These are phyloP conservation scores for Xylariaceae sp. DNA, from an alignment of 2,329 filamentous ascomycete genomes.

Conservation along the genomic window DNA sequence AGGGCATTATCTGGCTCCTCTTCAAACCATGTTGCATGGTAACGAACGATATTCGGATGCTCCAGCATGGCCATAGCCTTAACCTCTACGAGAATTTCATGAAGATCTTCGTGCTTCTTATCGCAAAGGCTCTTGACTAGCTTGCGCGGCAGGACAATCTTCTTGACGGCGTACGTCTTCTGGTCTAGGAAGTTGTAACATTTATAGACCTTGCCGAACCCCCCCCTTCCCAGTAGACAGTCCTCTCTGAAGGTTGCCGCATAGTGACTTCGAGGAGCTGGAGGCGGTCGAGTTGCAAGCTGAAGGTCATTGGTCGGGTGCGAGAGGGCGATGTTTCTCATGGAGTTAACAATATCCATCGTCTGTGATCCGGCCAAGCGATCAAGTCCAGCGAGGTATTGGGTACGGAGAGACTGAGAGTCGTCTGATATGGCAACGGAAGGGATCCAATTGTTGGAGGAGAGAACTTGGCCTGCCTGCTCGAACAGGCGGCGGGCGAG, in stretches of 20 bases:
- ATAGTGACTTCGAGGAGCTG: slow-evolving; percentile 25
- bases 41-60: slow-evolving; percentile 32
- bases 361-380: slow-evolving; percentile 19
- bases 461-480: slow-evolving; percentile 24
- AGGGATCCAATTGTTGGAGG: slow-evolving; percentile 22
- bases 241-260: slow-evolving; percentile 27
- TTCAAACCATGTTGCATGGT: slow-evolving; percentile 32
- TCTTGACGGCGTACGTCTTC: slow-evolving; percentile 32
- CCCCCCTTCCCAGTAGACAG: slow-evolving; percentile 29
- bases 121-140: slow-evolving; percentile 27
- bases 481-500: slow-evolving; percentile 23
- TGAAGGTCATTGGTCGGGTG: slow-evolving; percentile 24
- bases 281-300: slow-evolving; percentile 16
- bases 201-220: slow-evolving; percentile 31
- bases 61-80: slow-evolving; percentile 31
- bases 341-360: slow-evolving; percentile 18
- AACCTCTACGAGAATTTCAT: slow-evolving; percentile 29
- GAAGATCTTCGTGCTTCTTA: slow-evolving; percentile 27
- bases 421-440: slow-evolving; percentile 19
- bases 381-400: slow-evolving; percentile 30
- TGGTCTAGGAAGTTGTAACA: slow-evolving; percentile 30
- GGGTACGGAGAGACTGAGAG: slow-evolving; percentile 18
- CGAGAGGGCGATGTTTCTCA: slow-evolving; percentile 22
- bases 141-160: slow-evolving; percentile 27
- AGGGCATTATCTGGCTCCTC: slow-evolving; percentile 15